Conservation (phyloP, 106 monocot species). For the Platanthera zijinensis region DNA sequence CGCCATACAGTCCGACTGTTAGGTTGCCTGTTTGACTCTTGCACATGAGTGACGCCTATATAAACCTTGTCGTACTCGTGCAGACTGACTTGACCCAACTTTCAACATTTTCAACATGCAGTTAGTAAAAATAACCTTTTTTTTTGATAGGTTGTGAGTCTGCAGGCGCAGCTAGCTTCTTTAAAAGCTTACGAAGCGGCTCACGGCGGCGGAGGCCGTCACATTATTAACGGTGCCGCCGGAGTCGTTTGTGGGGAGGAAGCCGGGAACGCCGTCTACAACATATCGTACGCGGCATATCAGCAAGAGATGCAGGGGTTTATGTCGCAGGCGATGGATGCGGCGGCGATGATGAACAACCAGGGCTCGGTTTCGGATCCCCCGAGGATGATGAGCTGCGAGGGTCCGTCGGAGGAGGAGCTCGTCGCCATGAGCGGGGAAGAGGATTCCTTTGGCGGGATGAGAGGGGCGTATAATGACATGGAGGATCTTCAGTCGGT, state of each 20-base stretch:
- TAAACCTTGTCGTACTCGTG: no score
- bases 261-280: neutral
- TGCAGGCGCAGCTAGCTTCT: conserved; percentile 30
- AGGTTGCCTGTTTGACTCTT: no score
- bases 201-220: neutral
- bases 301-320: conserved; percentile 1
- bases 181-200: conserved; percentile 12
- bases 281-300: neutral
- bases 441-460: conserved; percentile 20
- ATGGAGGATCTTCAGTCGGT: conserved; percentile 24
- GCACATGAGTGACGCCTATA: no score
- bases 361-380: neutral
- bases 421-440: conserved; percentile 12
- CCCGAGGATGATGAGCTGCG: neutral
- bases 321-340: neutral
- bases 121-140: no score
- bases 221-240: neutral
- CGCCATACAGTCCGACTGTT: no score
- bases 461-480: conserved; percentile 8
- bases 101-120: no score
- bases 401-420: conserved; percentile 21
- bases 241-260: neutral
- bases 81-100: no score
- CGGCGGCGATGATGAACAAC: neutral
- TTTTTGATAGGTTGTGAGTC: conserved; percentile 19